These are phyloP conservation scores for Yarrowia alimentaria DNA, from an alignment of 805 yeast genomes.

Conservation along the genomic window DNA sequence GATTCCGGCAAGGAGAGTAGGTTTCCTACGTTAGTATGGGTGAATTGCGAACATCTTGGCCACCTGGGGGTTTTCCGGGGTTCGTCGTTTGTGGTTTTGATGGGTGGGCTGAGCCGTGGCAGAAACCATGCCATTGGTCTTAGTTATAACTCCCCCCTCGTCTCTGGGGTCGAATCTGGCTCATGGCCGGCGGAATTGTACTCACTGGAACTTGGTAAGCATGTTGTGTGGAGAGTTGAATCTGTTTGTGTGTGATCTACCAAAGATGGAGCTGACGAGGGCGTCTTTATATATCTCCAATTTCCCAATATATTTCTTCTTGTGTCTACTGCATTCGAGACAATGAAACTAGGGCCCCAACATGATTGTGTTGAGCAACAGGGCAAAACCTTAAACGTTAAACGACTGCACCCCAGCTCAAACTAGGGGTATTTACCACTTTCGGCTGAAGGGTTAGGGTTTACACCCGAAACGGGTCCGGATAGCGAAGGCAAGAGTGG, in stretches of 20 bases:
- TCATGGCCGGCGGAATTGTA: neutral
- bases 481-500: neutral
- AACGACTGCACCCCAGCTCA: neutral
- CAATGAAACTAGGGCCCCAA: constrained; percentile 24
- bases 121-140: too few relatives aligned
- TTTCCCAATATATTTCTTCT: constrained; percentile 2
- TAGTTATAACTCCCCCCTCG: too few relatives aligned
- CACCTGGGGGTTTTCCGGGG: too few relatives aligned
- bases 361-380: constrained; percentile 26
- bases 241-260: neutral
- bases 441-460: too few relatives aligned
- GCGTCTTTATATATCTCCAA: constrained; percentile 1
- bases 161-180: neutral
- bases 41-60: neutral
- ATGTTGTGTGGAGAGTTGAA: constrained; percentile 17
- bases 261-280: neutral
- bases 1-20: constrained; percentile 34
- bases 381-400: constrained; percentile 2
- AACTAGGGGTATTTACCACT: too few relatives aligned
- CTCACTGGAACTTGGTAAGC: constrained; percentile 25
- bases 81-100: too few relatives aligned
- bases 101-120: too few relatives aligned
- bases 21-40: constrained; percentile 11
- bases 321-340: constrained; percentile 8
- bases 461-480: too few relatives aligned